Evolutionary conservation across 2,329 filamentous ascomycete genomes (phyloP), one percentile per base, ranked within the genome.

Genomic region (Alternaria triticimaculans): DNA sequence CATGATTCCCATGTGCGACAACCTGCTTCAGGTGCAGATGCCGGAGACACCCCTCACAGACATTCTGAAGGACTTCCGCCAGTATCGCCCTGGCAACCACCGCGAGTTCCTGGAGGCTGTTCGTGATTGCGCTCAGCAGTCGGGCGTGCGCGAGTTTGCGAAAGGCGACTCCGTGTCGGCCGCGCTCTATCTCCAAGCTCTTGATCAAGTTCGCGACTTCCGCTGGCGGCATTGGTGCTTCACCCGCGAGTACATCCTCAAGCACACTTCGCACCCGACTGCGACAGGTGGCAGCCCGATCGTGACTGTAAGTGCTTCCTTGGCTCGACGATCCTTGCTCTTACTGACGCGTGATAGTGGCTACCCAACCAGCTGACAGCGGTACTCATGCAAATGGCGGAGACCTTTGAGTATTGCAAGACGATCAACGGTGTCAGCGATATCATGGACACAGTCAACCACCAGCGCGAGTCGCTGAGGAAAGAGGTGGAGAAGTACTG

Each of bases 1-100:
- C 82, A 97, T 98, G 86, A 90, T 97, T 58, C 94, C 95, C 4
- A 87, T 97, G 4, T 89, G 95, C 75, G 95, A 97, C 80, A 94
- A 95, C 78, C 86, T 97, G 55, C 87, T 96, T 61, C 88, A 96
- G 78, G 90, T 97, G 48, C 86, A 89, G 66, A 97, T 97, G 93
- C 95, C 95, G 2, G 84, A 89, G 58, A 97, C 94, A 5, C 95
- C 95, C 0, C 88, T 97, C 49, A 97, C 94, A 0, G 89, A 91
- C 60, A 97, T 97, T 77, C 86, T 97, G 20, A 85, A 89, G 68
- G 95, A 97, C 79, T 98, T 98, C 84, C 88, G 94, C 66, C 86
- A 91, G 76, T 97, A 97, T 80, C 88, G 95, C 0, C 95, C 95
- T 4, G 92, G 91, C 58, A 95, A 96, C 73, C 95, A 98, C 79